Percentiles rank a stretch among this genome's conserved stretches.
Evolutionary conservation across 192 early-diverging fungal genomes (phyloP).

Genomic region (Linderina pennispora): DNA sequence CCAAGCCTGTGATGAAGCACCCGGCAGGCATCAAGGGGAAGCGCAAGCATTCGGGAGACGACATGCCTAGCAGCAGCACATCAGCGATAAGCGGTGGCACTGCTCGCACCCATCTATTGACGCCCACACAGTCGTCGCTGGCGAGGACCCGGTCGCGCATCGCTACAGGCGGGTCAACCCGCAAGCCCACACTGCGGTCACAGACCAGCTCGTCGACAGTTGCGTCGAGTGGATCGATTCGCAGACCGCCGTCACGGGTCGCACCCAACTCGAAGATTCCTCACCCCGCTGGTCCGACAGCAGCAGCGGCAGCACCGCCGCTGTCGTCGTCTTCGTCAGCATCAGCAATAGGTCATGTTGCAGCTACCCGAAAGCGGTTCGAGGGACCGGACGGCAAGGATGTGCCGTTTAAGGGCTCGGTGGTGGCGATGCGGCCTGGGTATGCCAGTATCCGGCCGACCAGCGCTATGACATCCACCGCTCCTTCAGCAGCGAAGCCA

Average conservation of each 20-base stretch:
- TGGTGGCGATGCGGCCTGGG: constrained; percentile 39
- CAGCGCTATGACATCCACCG: not conserved
- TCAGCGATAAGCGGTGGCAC: no score
- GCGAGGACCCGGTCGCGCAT: constrained; percentile 9
- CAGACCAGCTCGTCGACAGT: constrained; percentile 10
- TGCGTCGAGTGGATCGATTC: constrained; percentile 13
- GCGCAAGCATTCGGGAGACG: constrained; percentile 42
- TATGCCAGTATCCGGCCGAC: constrained; percentile 12
- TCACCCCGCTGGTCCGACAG: not conserved
- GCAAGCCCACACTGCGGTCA: constrained; percentile 8
- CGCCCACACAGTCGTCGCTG: constrained; percentile 7
- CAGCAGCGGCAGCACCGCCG: no score
- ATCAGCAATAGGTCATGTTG: constrained; percentile 19
- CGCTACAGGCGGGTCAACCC: no score
- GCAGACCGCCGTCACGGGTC: no score
- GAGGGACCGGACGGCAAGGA: constrained; percentile 4
- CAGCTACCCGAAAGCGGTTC: constrained; percentile 32
- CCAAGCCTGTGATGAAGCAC: not conserved
- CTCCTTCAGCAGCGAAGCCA: not conserved
- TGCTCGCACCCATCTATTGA: constrained; percentile 6
- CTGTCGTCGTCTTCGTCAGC: no score
- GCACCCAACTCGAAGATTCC: not conserved
- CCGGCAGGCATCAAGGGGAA: constrained; percentile 8
- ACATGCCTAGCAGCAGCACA: not conserved
- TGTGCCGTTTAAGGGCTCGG: constrained; percentile 22